Percentiles rank a stretch among this genome's conserved stretches.
phyloP scores from a whole-genome alignment of 140 eudicot genomes.

The Anethum foeniculum region DNA sequence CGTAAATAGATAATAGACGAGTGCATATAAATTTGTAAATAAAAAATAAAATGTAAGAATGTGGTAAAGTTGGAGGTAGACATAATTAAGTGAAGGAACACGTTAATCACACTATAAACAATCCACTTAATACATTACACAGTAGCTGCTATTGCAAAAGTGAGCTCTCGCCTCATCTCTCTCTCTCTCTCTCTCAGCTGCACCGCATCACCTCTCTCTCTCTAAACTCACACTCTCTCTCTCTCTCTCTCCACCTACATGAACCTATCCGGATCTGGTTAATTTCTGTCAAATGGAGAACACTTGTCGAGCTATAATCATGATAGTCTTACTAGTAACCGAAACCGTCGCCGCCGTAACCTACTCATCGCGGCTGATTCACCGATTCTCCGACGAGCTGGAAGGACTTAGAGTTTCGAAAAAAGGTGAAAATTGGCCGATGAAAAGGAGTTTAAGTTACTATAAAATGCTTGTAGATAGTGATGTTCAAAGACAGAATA shows the following conservation, averaged over 20 bases:
- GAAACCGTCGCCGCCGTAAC: constrained; percentile 22
- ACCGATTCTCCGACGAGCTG: constrained; percentile 61
- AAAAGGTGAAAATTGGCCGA: constrained; percentile 35
- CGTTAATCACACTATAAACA: background rate
- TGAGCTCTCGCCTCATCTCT: background rate
- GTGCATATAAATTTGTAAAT: too few species aligned
- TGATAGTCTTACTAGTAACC: constrained; percentile 12
- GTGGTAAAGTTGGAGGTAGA: too few species aligned
- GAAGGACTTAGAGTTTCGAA: constrained; percentile 35
- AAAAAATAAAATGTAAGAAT: too few species aligned
- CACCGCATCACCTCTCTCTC: background rate
- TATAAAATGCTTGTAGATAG: constrained; percentile 38
- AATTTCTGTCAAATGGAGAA: constrained; percentile 19
- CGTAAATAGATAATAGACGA: too few species aligned
- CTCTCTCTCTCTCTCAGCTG: background rate
- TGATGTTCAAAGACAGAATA: constrained; percentile 64
- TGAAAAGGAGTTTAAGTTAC: constrained; percentile 48
- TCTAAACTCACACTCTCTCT: too few species aligned
- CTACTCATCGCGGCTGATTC: constrained; percentile 47
- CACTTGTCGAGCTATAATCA: constrained; percentile 18
- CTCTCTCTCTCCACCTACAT: background rate
- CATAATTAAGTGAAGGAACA: background rate
- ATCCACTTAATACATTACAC: background rate
- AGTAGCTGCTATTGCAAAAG: background rate
- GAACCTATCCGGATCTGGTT: background rate